phyloP scores from a whole-genome alignment of 257 asterid species.

The Vinca minor region DNA sequence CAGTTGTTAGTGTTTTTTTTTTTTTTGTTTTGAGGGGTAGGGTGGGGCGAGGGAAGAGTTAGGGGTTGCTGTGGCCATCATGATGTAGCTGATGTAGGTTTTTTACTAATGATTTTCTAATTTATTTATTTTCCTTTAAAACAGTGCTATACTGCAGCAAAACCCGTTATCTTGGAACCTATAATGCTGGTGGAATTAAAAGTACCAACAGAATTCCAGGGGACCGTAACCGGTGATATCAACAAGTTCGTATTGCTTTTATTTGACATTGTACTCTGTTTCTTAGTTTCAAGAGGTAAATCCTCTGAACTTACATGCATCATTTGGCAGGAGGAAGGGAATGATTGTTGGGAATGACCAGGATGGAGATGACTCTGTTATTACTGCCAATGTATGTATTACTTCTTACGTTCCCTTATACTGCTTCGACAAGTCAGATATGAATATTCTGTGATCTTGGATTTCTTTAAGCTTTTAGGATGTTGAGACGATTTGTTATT shows the following conservation, averaged over 20 bases:
- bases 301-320: background rate
- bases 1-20: too few species aligned
- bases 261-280: too few species aligned
- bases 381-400: constrained; percentile 70
- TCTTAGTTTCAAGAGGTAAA: constrained; percentile 12
- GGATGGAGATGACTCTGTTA: constrained; percentile 82
- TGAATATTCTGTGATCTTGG: background rate
- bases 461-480: background rate
- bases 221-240: constrained; percentile 88
- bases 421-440: background rate
- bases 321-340: constrained; percentile 75
- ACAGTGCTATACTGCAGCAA: constrained; percentile 66
- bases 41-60: too few species aligned
- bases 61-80: too few species aligned
- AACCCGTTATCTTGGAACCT: constrained; percentile 94
- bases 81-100: constrained; percentile 3
- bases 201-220: constrained; percentile 89
- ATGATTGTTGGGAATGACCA: constrained; percentile 92
- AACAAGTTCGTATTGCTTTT: constrained; percentile 54
- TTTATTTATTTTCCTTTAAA: constrained; percentile 7
- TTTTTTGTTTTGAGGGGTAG: too few species aligned
- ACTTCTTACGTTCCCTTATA: too few species aligned
- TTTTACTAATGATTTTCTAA: constrained; percentile 4
- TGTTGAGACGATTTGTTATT: too few species aligned
- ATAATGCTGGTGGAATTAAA: constrained; percentile 88